Base-by-base conservation (phyloP, 768 basidiomycete species). In the Hebeloma cylindrosporum region DNA sequence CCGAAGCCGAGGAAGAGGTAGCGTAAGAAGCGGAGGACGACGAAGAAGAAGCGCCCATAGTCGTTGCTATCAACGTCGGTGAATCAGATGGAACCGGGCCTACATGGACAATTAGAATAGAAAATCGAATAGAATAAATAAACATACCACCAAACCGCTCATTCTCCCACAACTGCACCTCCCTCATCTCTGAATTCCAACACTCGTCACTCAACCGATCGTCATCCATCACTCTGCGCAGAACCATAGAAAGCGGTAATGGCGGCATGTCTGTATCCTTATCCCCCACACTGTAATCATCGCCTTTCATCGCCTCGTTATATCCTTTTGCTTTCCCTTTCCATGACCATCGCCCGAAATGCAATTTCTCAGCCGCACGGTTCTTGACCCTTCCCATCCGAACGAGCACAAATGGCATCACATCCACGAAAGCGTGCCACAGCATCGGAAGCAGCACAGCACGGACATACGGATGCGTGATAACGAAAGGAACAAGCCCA, bases 131-230 rank as follows among this genome's bases (percentile, higher is more conserved):
- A 41, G 23, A 11, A 25, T 29, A 14, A 40, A 25, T 26, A 5
- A 29, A 18, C 23, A 50, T 46, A 23, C 64, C 61, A 26, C 62
- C 59, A 66, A 75, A 83, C 13, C 89, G 72, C 59, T 91, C 86
- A 63, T 90, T 92, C 69, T 92, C 89, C 71, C 79, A 91, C 17
- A 91, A 59, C 61, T 88, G 85, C 11, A 91, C 85, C 25, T 81
- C 75, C 5, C 78, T 62, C 65, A 83, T 72, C 57, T 84, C 78
- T 2, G 82, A 69, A 0, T 64, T 68, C 86, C 87, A 90, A 32
- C 78, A 78, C 21, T 57, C 63, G 56, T 89, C 84, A 5, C 72
- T 68, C 3, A 92, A 73, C 8, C 67, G 70, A 50, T 90, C 84
- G 50, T 92, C 70, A 52, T 91, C 85, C 16, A 82, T 54, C 1